Evolutionary conservation across 163 green algal genomes (phyloP), one percentile per base, ranked within the genome.

Genomic region (Chlorella variabilis): DNA sequence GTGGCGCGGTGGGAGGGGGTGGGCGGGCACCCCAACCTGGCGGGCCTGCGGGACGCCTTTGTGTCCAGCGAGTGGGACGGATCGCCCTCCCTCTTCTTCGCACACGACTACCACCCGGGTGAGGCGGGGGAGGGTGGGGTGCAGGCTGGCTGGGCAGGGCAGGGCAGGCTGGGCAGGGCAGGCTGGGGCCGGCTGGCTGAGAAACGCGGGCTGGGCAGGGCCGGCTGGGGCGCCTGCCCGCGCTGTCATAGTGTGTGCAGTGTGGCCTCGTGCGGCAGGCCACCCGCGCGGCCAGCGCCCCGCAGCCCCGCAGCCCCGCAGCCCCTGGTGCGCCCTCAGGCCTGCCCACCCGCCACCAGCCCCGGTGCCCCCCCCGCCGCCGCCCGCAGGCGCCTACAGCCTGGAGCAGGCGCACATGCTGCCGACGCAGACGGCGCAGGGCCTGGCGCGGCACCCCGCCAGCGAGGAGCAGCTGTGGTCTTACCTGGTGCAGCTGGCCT

Each of bases 381-480:
- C 17, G 2, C 29, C 39, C n/a, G 63, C 76, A 82, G 83, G 61
- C 45, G 83, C 83, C 3, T 75, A 85, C 42, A 89, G 90, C 25
- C 87, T 97, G 48, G 89, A 91, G 81, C 74, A 85, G 39, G 86
- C 85, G 20, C 91, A 95, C 80, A 78, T 96, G 70, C 71, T 85
- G 78, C 88, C 86, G 4, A 87, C 73, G 23, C 45, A 83, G 11
- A 78, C 49, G 25, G 31, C 84, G 23, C 74, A 82, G 63, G 86
- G 89, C 29, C 34, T 90, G 36, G 65, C 88, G 67, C 61, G 71
- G 66, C 84, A 80, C 49, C 76, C 87, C 31, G 82, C 91, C 25
- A 86, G 71, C 31, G 95, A 98, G 86, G 88, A 96, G 59, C 62
- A 92, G 81, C 87, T 98, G 75, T 98, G 95, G 95, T 91, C 85